Evolutionary conservation across 78 protist species (phyloP).

Genomic region (Polysphondylium violaceum): DNA sequence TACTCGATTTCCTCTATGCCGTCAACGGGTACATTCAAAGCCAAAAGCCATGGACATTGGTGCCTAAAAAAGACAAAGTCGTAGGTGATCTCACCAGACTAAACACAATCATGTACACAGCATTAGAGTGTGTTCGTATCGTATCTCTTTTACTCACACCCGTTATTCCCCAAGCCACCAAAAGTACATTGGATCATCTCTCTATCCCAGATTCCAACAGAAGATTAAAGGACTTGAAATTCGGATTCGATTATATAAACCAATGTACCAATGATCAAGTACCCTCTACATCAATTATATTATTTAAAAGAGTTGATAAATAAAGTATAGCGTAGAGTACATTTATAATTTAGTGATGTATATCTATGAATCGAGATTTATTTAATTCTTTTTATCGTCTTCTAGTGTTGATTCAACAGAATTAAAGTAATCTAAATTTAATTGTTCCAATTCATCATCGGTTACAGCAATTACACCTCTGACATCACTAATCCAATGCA

Average conservation of each 20-base stretch:
- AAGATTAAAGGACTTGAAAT: background rate
- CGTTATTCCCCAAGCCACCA: conserved; percentile 51
- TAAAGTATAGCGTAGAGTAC: no score
- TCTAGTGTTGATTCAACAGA: conserved; percentile 29
- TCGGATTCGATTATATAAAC: conserved; percentile 9
- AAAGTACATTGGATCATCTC: conserved; percentile 32
- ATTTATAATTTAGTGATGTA: no score
- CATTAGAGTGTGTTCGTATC: conserved; percentile 59
- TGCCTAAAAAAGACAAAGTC: conserved; percentile 60
- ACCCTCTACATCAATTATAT: conserved; percentile 3
- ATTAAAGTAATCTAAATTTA: conserved; percentile 60
- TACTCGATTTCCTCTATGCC: conserved; percentile 23
- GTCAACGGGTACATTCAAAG: conserved; percentile 24
- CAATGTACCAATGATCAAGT: background rate
- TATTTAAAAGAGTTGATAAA: background rate
- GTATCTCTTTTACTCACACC: conserved; percentile 38
- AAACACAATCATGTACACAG: conserved; percentile 18
- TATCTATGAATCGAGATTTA: background rate
- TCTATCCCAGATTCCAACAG: background rate
- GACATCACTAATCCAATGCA: conserved; percentile 94
- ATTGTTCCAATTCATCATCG: conserved; percentile 56
- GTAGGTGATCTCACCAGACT: conserved; percentile 23
- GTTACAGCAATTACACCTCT: conserved; percentile 53
- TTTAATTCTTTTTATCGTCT: conserved; percentile 1
- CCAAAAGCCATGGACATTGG: conserved; percentile 73